A percentile compares a stretch with the other conserved stretches of the same genome.
Evolutionary conservation across 2,329 filamentous ascomycete species (phyloP).

Genomic region (Beauveria scarabaeidicola): DNA sequence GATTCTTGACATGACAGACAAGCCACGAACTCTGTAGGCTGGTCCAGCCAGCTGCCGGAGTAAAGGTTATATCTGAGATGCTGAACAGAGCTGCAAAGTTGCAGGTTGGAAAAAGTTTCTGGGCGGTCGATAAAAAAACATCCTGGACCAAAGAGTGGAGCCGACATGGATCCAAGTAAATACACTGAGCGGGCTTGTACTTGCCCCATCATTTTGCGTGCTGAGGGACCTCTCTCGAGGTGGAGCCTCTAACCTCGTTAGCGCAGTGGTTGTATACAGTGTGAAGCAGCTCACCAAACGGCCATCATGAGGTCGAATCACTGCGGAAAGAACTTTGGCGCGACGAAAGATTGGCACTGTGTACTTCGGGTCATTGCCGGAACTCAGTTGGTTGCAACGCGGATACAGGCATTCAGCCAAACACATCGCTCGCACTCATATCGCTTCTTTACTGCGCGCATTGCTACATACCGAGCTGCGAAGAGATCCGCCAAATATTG

Average conservation of each 20-base stretch:
- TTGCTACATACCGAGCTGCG: neutral
- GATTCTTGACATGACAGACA: slow-evolving; percentile 20
- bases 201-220: neutral
- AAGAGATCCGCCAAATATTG: neutral
- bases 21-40: neutral
- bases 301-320: neutral
- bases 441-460: neutral
- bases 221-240: neutral
- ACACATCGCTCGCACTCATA: slow-evolving; percentile 4
- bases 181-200: neutral
- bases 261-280: slow-evolving; percentile 2
- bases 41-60: slow-evolving; percentile 10
- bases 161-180: neutral
- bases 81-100: neutral
- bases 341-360: neutral
- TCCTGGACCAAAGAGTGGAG: neutral
- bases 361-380: slow-evolving; percentile 5
- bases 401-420: slow-evolving; percentile 2
- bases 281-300: neutral
- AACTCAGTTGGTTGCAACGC: slow-evolving; percentile 1
- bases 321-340: neutral
- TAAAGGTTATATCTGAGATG: neutral
- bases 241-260: neutral
- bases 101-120: slow-evolving; percentile 9
- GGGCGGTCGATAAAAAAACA: neutral